Base-by-base conservation (phyloP, 2,329 filamentous ascomycete species). In the Fusarium staphyleae region DNA sequence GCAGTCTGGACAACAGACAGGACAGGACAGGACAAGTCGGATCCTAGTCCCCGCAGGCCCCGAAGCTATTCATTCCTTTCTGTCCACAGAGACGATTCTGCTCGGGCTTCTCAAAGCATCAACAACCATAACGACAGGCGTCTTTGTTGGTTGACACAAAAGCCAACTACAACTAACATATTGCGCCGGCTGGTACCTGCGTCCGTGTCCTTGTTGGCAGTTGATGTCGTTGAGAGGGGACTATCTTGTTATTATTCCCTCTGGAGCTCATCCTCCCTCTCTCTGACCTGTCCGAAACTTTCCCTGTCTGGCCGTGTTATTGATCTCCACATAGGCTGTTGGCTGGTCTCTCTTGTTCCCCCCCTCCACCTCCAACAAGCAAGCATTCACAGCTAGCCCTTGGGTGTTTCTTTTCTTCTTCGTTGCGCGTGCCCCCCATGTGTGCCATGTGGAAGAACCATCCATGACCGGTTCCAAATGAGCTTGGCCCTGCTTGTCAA, bases 401-500 rank as follows among this genome's bases (percentile, higher is more conserved):
- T 47, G 24, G 66, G 72, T 74, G 74, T 71, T 74, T 74, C 70
- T 69, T 71, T 66, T 72, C 71, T 71, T 72, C 69, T 70, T 50
- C 49, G 51, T 50, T 58, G 51, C 45, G 52, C 24, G 63, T 62
- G 56, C 60, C 59, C 59, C 57, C 63, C 63, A 63, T 57, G 64
- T 62, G 63, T 65, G 55, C 64, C 63, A 65, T 68, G 64, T 68
- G 67, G 64, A 60, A 68, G 61, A 66, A 61, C 60, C 57, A 67
- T 68, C 63, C 67, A 70, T 69, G 70, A 70, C 65, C 68, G 73
- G 74, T 71, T 69, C 72, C 75, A 75, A 74, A 79, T 78, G 75
- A 77, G 74, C 75, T 70, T 74, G 72, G 70, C 69, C 72, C 69
- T 71, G 68, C 67, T 72, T 69, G 71, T 72, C 71, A 73, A 69